Conservation (phyloP, 352 stramenopile species). For the Thraustochytrium striatum region DNA sequence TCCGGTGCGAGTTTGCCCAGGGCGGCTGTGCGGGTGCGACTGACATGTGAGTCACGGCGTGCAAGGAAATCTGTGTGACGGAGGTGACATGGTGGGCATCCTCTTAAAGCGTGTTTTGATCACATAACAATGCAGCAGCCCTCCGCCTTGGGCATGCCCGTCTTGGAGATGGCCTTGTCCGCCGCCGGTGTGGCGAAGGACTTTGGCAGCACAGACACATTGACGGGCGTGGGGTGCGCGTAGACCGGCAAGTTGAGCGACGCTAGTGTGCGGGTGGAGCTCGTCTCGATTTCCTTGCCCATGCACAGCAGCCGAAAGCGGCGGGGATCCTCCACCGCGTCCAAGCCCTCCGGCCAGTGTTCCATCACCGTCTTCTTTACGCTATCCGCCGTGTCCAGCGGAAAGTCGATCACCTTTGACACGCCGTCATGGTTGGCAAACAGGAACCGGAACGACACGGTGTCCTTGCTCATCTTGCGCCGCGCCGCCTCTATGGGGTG, state of each 20-base stretch:
- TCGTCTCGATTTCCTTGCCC: conserved; percentile 39
- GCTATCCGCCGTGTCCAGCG: conserved; percentile 16
- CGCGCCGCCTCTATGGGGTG: not conserved
- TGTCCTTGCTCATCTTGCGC: conserved; percentile 13
- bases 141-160: not conserved
- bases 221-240: conserved; percentile 33
- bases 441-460: conserved; percentile 14
- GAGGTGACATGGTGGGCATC: not conserved
- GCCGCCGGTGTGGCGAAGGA: not conserved
- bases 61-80: not conserved
- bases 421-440: conserved; percentile 46
- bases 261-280: conserved; percentile 22
- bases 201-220: conserved; percentile 38
- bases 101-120: not conserved
- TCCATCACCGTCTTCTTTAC: conserved; percentile 25
- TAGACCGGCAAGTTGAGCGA: conserved; percentile 8
- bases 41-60: not conserved
- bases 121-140: conserved; percentile 33
- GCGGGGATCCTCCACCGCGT: not conserved
- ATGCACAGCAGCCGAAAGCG: conserved; percentile 34
- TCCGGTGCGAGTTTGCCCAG: not conserved
- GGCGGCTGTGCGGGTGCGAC: conserved; percentile 19
- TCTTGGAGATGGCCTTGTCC: not conserved
- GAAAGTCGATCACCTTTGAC: conserved; percentile 26
- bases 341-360: conserved; percentile 4